A percentile compares a stretch with the other conserved stretches of the same genome.
Evolutionary conservation across 1,284 basidiomycete genomes (phyloP).

Genomic region (Cutaneotrichosporon sp.): DNA sequence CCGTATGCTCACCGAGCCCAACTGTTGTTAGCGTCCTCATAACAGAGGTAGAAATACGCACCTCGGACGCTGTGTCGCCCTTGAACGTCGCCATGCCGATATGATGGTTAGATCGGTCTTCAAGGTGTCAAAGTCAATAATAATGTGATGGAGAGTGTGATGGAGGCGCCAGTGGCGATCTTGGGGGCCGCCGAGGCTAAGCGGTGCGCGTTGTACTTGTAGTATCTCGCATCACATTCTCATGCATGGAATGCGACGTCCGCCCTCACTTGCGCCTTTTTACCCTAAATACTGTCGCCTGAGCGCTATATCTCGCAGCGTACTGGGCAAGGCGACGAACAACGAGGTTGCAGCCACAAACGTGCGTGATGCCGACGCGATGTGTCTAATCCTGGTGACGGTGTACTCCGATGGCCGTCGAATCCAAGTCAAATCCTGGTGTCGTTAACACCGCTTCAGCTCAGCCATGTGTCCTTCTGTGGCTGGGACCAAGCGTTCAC

Average conservation of each 20-base stretch:
- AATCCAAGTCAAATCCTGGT: no score
- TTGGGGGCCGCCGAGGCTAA: neutral
- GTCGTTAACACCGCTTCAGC: neutral
- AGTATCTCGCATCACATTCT: neutral
- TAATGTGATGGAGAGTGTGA: neutral
- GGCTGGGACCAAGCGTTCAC: no score
- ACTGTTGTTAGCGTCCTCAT: slow-evolving; percentile 4
- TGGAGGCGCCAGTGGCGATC: neutral
- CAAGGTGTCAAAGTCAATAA: neutral
- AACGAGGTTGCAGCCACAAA: no score
- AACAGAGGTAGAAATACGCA: neutral
- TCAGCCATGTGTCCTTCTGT: neutral
- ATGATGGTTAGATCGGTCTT: neutral
- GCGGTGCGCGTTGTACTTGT: neutral
- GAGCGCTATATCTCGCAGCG: no score
- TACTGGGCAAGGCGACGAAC: no score
- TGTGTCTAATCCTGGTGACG: no score
- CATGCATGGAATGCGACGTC: neutral
- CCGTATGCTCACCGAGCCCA: slow-evolving; percentile 4
- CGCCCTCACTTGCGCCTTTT: no score
- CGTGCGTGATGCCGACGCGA: no score
- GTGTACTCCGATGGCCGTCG: no score
- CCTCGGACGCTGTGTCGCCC: slow-evolving; percentile 20
- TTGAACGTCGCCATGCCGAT: slow-evolving; percentile 7
- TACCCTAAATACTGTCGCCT: no score